Base-by-base conservation (phyloP, 139 green algal species). In the Closterium sp. region DNA sequence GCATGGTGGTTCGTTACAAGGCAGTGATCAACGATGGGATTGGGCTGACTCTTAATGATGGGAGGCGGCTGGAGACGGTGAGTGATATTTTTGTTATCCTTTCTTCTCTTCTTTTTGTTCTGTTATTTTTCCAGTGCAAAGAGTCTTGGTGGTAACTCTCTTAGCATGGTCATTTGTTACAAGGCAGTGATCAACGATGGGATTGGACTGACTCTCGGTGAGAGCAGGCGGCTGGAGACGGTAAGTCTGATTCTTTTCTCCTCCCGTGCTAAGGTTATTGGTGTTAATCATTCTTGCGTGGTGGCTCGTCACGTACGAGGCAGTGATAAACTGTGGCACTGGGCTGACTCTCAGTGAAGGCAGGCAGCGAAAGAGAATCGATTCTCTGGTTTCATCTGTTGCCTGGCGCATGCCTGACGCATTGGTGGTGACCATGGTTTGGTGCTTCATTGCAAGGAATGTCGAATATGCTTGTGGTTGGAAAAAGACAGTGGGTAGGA, bases 1-100 rank as follows among this genome's bases (percentile, higher is more conserved):
- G 17, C 24, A 24, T 95, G 29, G 93, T 95, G 31, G 31, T 30
- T 31, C 91, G 91, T 13, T 95, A 95, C 93, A 95, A 95, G 91
- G 32, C 91, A 2, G 93, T 95, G 86, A 34, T 95, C 28, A 94
- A 95, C n/a, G 93, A 95, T 31, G 93, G 93, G 2, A 88, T 95
- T 11, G 32, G 17, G 6, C n/a, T 94, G 31, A n/a, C 90, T 42
- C 86, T 95, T 2, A 88, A 19, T 1, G 91, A 94, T 24, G 93
- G 86, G 9, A 85, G 86, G 11, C 45, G 90, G 85, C 86, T 95
- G 21, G 93, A 95, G 24, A 90, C 28, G 89, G 92, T 93, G 84
- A 32, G 32, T 85, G 0, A n/a, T n/a, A n/a, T n/a, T 17, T 90
- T 29, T 29, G 27, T 86, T n/a, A n/a, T n/a, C n/a, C n/a, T n/a